Base-by-base conservation (phyloP, 352 stramenopile genomes). In the Pythium coloratum region DNA sequence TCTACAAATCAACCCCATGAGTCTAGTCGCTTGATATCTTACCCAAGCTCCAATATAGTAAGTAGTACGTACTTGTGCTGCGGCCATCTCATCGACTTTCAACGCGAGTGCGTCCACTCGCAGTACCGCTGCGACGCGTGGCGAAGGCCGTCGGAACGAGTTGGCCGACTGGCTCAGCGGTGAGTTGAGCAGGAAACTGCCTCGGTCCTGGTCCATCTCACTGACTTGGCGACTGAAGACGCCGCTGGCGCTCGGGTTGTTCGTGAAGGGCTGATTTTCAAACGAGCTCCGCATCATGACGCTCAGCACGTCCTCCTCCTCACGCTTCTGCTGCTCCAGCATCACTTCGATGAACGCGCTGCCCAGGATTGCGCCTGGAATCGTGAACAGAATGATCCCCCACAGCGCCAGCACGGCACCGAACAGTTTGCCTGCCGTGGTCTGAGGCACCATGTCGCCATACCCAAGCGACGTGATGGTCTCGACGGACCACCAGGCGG, bases 381-480 rank as follows among this genome's bases (percentile, higher is more conserved):
- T 92, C 18, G 85, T 91, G 59, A 95, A 95, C 55, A 95, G 61
- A 40, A 95, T 91, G 60, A 92, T 95, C 13, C 87, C 87, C 83
- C 82, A 95, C 9, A 95, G 67, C 10, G 87, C 87, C 26, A 95
- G 70, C 30, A 92, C 66, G 2, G 78, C 85, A 18, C 80, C 89
- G 62, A 95, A 95, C 30, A 84, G 73, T 8, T 84, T 82, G 1
- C 85, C 87, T 6, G 62, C 72, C 28, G 69, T 69, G 3, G 87
- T 94, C 56, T 94, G 71, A 0, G 87, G 87, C 9, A 94, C 85
- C 20, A 92, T 94, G 57, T 95, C 83, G 12, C 85, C 85, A 47
- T 95, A 95, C 33, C 87, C 87, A n/a, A 95, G 82, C 47, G 87
- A 94, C 18, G 87, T 95, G 67, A 95, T 93, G 13, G 87, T 95